Percentiles rank a stretch among this genome's conserved stretches.
Conservation (phyloP, 2,329 filamentous ascomycete genomes). For the Sclerotinia borealis region DNA sequence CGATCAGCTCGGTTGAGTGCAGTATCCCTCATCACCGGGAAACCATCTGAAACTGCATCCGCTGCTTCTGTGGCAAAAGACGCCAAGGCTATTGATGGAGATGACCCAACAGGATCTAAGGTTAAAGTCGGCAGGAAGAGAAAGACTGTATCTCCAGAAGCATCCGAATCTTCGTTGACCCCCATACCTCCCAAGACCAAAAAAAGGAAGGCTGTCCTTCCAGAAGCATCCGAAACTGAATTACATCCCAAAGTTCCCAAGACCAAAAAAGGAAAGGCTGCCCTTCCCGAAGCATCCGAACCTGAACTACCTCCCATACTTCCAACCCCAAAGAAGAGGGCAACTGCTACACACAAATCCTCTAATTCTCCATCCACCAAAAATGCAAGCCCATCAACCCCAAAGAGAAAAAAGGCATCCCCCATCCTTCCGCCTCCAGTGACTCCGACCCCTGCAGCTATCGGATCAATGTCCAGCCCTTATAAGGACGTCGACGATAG, state of each 20-base stretch:
- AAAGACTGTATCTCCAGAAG: neutral
- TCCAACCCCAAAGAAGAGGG: constrained; percentile 21
- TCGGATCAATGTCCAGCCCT: constrained; percentile 41
- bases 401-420: constrained; percentile 9
- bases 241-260: neutral
- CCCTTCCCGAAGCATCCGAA: neutral
- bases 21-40: constrained; percentile 15
- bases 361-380: constrained; percentile 11
- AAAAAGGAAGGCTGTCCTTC: neutral
- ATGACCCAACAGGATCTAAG: constrained; percentile 1
- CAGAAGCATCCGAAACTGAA: neutral
- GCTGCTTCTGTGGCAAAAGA: neutral
- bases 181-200: neutral
- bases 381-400: constrained; percentile 23
- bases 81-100: neutral
- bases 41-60: constrained; percentile 1
- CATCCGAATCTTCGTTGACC: neutral
- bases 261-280: neutral
- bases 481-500: constrained; percentile 37
- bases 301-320: neutral
- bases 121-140: constrained; percentile 16
- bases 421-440: constrained; percentile 30
- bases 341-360: constrained; percentile 18
- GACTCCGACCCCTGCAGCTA: constrained; percentile 44
- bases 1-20: constrained; percentile 27